Base-by-base conservation (phyloP, 257 asterid genomes). In the Jacaranda copaia region DNA sequence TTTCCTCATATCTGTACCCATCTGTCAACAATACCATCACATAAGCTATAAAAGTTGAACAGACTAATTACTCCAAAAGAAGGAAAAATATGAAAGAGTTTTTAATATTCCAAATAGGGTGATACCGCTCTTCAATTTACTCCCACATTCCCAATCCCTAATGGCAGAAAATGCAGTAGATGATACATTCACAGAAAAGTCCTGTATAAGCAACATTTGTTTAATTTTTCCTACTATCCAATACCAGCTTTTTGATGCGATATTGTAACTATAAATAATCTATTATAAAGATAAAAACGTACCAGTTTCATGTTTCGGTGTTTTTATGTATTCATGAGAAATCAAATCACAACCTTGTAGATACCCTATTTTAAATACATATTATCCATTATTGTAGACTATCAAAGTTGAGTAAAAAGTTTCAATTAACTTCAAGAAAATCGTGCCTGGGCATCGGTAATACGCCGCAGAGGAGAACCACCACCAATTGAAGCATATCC, bases 401-500 rank as follows among this genome's bases (percentile, higher is more conserved):
- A 16, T 39, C 12, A 46, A 77, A 64, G 74, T 5, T 39, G 51
- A 36, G 80, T 59, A 69, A 66, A 56, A 66, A 65, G 66, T 53
- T 68, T 14, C 65, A 40, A 4, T 56, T 42, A 46, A 59, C 38
- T 64, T n/a, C 49, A 65, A 53, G 65, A 52, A 68, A 75, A 60
- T 43, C 89, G 78, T 83, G 85, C 99, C 98, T 95, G 99, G 58
- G 86, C 97, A 88, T 95, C 98, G 64, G 99, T 95, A 72, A 95
- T 95, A 59, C 96, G 97, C 43, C 99, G 96, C 75, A 95, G 93
- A 76, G 99, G 98, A 84, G 99, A 95, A 75, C 99, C 99, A 69
- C 99, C 98, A 70, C 99, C 99, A 68, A 95, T 95, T 77, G 99
- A 88, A 82, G 99, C 99, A 88, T 93, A 95, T 55, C 99, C 99